Conservation (phyloP, 73 alveolate species). For the Symbiodinium pilosum region DNA sequence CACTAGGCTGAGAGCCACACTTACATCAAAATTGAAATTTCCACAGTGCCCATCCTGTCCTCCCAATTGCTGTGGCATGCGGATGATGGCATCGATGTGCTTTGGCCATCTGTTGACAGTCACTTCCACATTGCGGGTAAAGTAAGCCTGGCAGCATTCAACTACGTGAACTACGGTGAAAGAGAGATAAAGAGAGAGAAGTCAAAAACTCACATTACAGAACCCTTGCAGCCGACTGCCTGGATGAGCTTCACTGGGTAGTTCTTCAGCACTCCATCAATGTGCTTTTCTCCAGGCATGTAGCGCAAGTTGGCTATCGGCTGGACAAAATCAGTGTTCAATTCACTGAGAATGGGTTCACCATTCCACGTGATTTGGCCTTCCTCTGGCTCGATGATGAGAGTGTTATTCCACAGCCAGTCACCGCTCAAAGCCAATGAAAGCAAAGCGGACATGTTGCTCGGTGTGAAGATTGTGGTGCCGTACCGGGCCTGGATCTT, state of each 20-base stretch:
- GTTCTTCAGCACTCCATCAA: constrained; percentile 46
- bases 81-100: constrained; percentile 58
- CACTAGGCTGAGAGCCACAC: too few relatives aligned
- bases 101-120: constrained; percentile 51
- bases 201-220: background rate
- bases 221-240: background rate
- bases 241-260: constrained; percentile 45
- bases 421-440: constrained; percentile 26
- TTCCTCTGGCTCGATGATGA: constrained; percentile 50
- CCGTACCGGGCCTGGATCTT: constrained; percentile 55
- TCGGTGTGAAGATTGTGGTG: constrained; percentile 46
- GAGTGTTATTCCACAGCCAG: constrained; percentile 29
- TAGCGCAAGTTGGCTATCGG: background rate
- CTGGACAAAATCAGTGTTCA: background rate
- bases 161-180: too few relatives aligned
- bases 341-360: background rate
- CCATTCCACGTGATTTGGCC: constrained; percentile 33
- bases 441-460: constrained; percentile 35
- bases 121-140: constrained; percentile 18
- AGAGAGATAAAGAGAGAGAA: background rate
- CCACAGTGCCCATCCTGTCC: constrained; percentile 61
- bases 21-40: constrained; percentile 39
- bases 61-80: constrained; percentile 52
- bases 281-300: constrained; percentile 31
- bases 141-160: constrained; percentile 8